A percentile compares a stretch with the other conserved stretches of the same genome.
These are phyloP conservation scores for Camellia lanceoleosa DNA, from an alignment of 148 eudicot species.

Conservation along the genomic window DNA sequence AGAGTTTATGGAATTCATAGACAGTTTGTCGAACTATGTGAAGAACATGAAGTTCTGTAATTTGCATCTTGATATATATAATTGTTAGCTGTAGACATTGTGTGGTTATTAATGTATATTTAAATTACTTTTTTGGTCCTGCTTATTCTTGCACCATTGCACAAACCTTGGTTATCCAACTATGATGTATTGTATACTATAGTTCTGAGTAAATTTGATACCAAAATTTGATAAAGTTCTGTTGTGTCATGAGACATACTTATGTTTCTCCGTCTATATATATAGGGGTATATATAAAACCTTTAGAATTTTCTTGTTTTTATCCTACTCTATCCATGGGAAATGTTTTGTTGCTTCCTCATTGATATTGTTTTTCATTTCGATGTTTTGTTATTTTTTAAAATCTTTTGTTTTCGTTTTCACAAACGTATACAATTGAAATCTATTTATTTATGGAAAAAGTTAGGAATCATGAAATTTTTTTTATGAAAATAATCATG, in stretches of 20 bases:
- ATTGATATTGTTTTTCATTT: no score
- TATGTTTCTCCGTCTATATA: no score
- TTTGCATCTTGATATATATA: neutral
- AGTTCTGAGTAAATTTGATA: neutral
- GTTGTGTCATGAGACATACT: neutral
- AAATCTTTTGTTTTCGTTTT: no score
- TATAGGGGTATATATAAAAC: no score
- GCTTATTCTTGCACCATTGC: neutral
- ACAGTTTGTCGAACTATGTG: neutral
- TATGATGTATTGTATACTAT: neutral
- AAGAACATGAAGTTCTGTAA: constrained; percentile 1
- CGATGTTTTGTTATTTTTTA: no score
- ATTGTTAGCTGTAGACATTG: neutral
- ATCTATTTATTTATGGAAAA: no score
- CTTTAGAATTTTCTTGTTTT: no score
- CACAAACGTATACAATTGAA: no score
- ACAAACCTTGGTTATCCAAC: neutral
- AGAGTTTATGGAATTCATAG: neutral
- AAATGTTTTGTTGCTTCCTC: no score
- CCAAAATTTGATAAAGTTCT: neutral
- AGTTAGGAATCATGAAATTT: no score
- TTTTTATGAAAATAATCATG: no score
- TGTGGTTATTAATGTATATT: neutral
- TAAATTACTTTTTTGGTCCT: neutral
- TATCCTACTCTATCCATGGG: no score